Base-by-base conservation (phyloP, 352 stramenopile species). In the Pelagophyceae sp. region DNA sequence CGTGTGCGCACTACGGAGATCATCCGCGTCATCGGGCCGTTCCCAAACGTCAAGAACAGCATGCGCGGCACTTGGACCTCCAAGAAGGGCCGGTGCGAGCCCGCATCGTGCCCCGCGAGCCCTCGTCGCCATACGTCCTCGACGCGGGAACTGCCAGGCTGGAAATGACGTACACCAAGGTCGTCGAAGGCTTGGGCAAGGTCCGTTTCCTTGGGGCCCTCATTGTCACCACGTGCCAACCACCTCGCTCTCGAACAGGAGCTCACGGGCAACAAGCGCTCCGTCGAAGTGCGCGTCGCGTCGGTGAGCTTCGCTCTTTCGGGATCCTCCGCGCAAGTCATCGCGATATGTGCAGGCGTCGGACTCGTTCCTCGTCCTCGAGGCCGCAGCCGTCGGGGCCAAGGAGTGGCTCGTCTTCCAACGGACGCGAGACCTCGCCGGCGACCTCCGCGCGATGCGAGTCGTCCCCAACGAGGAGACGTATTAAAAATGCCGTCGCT, bases 1-100 rank as follows among this genome's bases (percentile, higher is more conserved):
- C 51, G 61, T 27, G 78, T 88, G 38, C 77, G 84, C 78, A 77
- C 87, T 29, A 64, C 84, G 0, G 87, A 91, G 82, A 85, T 90
- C 0, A 90, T 91, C 81, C 82, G 85, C 29, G 83, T 91, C 69
- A 72, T 90, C 50, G 87, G 87, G 72, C 87, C 87, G 20, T 91
- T 90, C 80, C 87, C 87, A 0, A 91, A 89, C 78, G 83, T 90
- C 11, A 77, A 82, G 37, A 91, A 91, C 83, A 87, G 79, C 5
- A 75, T 91, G 3, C 61, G 80, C 38, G 87, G 87, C 38, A 79
- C 80, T 27, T 76, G 81, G 25, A 79, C 23, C 23, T 33, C 29
- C 32, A 38, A 54, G 38, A 72, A 77, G 63, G 11, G 37, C 11
- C 63, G 32, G 32, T 38, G 32, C 63, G 11, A 23, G 11, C 32